Evolutionary conservation across 2,329 filamentous ascomycete species (phyloP), one percentile per base, ranked within the genome.

Genomic region (Zelopaecilomyces penicillatus): DNA sequence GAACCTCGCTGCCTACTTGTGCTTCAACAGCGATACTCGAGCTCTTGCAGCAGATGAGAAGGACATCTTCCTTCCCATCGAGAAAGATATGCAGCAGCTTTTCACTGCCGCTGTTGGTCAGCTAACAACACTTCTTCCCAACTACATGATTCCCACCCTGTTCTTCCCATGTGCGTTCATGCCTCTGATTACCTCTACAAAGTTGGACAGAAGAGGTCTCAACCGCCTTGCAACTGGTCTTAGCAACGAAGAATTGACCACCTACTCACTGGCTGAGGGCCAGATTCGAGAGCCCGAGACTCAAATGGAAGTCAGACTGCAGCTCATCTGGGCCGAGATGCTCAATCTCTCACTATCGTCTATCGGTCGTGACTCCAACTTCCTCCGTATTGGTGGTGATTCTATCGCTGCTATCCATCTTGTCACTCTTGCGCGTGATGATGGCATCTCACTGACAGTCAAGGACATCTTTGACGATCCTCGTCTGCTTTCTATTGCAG

Each of bases 301-400:
- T 4, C 50, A 53, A 9, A 48, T 54, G 26, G 53, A 58, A 30
- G 51, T 56, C 30, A 52, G 55, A 7, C 41, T 70, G 7, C 54
- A 57, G 6, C 50, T 56, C 28, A 67, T 70, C 57, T 68, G 49
- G 49, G 44, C 44, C 4, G 37, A 42, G 2, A 30, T 48, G 3
- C 39, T 48, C 2, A 39, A 42, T 5, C 26, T 50, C 5, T 28
- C 39, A 3, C 9, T 31, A 4, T 37, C 45, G 5, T 38, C 27
- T 11, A 54, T 56, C 29, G 47, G 50, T 30, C 31, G 31, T 3
- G 39, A 54, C 27, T 50, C 51, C n/a, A 45, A 39, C 41, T 56
- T 56, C 9, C 19, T 52, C 31, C 44, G 49, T 3, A 46, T 54
- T 12, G 53, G 53, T 11, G 52, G 53, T 19, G 53, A 55, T n/a